Base-by-base conservation (phyloP, 371 early-diverging fungal species). In the Mortierella sp. region DNA sequence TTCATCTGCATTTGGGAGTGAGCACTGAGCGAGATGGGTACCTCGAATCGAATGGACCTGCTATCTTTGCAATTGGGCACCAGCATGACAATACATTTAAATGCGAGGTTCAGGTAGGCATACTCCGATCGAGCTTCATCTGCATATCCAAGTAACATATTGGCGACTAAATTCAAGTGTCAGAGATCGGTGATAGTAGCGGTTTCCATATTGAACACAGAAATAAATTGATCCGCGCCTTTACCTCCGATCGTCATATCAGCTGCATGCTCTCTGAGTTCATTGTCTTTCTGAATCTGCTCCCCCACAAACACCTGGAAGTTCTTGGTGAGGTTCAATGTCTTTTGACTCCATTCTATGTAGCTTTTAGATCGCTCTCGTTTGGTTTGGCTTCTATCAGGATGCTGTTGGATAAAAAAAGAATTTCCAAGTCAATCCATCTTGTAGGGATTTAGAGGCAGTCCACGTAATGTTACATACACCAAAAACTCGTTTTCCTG, bases 61-160 rank as follows among this genome's bases (percentile, higher is more conserved):
- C 55, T 43, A 2, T 76, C 59, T 28, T 63, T 36, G 57, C 82
- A 81, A 28, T 63, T 63, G 1, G 82, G 82, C 4, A 76, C 63
- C 28, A 81, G 24, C 55, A 58, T 22, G 5, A 52, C 53, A 33
- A 81, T 66, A 15, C 50, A 68, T 58, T 72, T 72, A 59, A 72
- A 65, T 5, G 72, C 61, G 7, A 66, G 8, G 19, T 69, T 76
- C 41, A 81, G 24, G 36, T 65, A 72, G 1, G 57, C 57, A 13
- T 66, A 72, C 22, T 81, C 82, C 7, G 69, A 66, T 16, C 67
- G 65, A 0, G 76, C 71, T 10, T 67, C 73, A 15, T 72, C 64
- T 13, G 70, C 72, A 38, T 65, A 81, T 7, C 58, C 60, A 55
- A 72, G 53, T 10, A 81, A 55, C 70, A 81, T 72, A 40, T 81